Percentiles rank a stretch among this genome's conserved stretches.
Evolutionary conservation across 1,284 basidiomycete genomes (phyloP).

Genomic region (Meira miltonrushii): DNA sequence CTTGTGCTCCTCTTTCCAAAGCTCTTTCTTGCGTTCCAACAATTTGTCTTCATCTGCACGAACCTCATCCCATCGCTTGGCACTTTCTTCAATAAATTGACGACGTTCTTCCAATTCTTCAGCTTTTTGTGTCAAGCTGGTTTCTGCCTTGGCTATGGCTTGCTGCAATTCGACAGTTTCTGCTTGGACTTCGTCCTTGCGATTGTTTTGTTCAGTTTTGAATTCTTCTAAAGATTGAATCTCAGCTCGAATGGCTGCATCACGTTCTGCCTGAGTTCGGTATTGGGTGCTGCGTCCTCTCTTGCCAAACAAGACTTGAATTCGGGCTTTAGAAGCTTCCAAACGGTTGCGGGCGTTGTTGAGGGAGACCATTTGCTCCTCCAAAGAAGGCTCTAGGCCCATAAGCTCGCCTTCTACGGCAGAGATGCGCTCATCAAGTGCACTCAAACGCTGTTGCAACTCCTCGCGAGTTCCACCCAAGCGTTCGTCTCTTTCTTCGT

Average conservation of each 20-base stretch:
- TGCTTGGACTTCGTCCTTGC: constrained; percentile 19
- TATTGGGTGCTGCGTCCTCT: constrained; percentile 45
- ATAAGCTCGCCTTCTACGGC: constrained; percentile 64
- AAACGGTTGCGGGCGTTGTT: constrained; percentile 20
- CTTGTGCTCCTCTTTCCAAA: constrained; percentile 69
- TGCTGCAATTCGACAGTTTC: constrained; percentile 51
- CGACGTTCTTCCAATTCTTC: constrained; percentile 61
- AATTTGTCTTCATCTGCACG: constrained; percentile 51
- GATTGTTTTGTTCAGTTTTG: constrained; percentile 21
- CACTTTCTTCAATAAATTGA: constrained; percentile 25
- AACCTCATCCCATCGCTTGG: constrained; percentile 28
- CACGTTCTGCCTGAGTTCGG: constrained; percentile 37
- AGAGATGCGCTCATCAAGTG: constrained; percentile 62
- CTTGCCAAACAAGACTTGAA: constrained; percentile 43
- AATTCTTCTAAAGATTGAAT: constrained; percentile 30
- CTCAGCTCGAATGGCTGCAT: constrained; percentile 37
- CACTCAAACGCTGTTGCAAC: constrained; percentile 64
- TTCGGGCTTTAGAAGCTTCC: constrained; percentile 36
- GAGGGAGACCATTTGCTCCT: constrained; percentile 58
- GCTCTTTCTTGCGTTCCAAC: constrained; percentile 52
- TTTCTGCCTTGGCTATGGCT: constrained; percentile 68
- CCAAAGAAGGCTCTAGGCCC: constrained; percentile 64
- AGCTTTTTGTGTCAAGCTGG: constrained; percentile 57
- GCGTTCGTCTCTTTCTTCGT: constrained; percentile 57
- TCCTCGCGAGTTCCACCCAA: constrained; percentile 53